A percentile compares a stretch with the other conserved stretches of the same genome.
phyloP scores from a whole-genome alignment of 2,329 filamentous ascomycete genomes.

The Exophiala mesophila region DNA sequence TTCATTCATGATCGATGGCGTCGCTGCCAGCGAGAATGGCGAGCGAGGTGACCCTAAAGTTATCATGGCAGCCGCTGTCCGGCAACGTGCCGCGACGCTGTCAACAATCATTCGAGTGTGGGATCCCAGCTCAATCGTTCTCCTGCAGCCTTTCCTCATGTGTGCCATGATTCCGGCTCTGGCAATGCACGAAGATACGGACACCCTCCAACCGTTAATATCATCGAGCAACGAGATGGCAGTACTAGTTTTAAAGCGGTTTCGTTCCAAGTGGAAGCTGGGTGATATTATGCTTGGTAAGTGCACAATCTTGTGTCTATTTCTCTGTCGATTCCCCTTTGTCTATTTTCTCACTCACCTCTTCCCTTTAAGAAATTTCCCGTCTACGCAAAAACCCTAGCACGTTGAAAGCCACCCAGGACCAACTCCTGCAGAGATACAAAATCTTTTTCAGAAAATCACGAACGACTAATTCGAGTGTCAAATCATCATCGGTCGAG shows the following conservation, averaged over 20 bases:
- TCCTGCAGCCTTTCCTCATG: slow-evolving; percentile 16
- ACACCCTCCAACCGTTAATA: slow-evolving; percentile 13
- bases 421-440: slow-evolving; percentile 14
- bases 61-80: slow-evolving; percentile 6
- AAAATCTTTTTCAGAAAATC: slow-evolving; percentile 18
- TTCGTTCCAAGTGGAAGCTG: slow-evolving; percentile 15
- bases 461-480: background rate
- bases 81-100: slow-evolving; percentile 16
- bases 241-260: slow-evolving; percentile 13
- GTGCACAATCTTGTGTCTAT: background rate
- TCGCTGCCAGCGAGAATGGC: slow-evolving; percentile 10
- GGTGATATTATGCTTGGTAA: slow-evolving; percentile 15
- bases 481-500: background rate
- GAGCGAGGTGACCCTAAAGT: slow-evolving; percentile 10
- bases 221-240: slow-evolving; percentile 15
- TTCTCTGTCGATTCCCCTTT: no score
- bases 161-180: slow-evolving; percentile 18
- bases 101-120: slow-evolving; percentile 18
- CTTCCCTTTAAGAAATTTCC: slow-evolving; percentile 8
- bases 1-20: slow-evolving; percentile 17
- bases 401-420: slow-evolving; percentile 8
- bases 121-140: slow-evolving; percentile 16
- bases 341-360: no score
- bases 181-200: slow-evolving; percentile 11
- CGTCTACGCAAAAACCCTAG: slow-evolving; percentile 12